These are phyloP conservation scores for Paulownia fortunei DNA, from an alignment of 257 asterid species.

Conservation along the genomic window DNA sequence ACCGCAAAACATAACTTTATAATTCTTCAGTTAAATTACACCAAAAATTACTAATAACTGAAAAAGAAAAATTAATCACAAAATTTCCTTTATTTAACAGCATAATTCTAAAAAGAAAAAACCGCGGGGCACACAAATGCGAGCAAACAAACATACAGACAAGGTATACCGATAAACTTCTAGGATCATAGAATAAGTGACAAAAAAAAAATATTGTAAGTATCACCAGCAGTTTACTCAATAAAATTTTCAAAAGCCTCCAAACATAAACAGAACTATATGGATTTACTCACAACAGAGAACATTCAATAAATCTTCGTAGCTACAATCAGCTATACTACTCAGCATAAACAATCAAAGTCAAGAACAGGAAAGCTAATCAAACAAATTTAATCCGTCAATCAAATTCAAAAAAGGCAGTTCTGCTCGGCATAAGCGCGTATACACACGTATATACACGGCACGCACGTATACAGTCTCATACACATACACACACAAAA, in stretches of 20 bases:
- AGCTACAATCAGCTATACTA: conserved; percentile 18
- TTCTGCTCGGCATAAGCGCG: conserved; percentile 19
- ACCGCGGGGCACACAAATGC: background rate
- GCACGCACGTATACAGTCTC: background rate
- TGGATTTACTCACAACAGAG: conserved; percentile 6
- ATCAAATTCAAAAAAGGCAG: conserved; percentile 31
- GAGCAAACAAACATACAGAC: background rate
- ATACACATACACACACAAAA: background rate
- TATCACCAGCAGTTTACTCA: background rate
- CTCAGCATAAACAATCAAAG: conserved; percentile 10
- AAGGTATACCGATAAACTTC: background rate
- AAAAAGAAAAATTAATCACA: background rate
- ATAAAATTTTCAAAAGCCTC: background rate
- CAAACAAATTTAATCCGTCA: conserved; percentile 19
- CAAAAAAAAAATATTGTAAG: background rate
- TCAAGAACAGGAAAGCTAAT: conserved; percentile 22
- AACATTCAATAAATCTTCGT: conserved; percentile 8
- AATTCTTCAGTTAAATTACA: background rate
- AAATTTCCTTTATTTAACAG: conserved; percentile 8
- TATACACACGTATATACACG: background rate
- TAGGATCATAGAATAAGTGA: background rate
- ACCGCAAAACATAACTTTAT: background rate
- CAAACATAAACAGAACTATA: conserved; percentile 15
- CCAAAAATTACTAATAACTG: background rate
- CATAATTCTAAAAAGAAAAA: background rate